Percentiles rank a stretch among this genome's conserved stretches.
These are phyloP conservation scores for Phytophthora colocasiae DNA, from an alignment of 352 stramenopile species.

Conservation along the genomic window DNA sequence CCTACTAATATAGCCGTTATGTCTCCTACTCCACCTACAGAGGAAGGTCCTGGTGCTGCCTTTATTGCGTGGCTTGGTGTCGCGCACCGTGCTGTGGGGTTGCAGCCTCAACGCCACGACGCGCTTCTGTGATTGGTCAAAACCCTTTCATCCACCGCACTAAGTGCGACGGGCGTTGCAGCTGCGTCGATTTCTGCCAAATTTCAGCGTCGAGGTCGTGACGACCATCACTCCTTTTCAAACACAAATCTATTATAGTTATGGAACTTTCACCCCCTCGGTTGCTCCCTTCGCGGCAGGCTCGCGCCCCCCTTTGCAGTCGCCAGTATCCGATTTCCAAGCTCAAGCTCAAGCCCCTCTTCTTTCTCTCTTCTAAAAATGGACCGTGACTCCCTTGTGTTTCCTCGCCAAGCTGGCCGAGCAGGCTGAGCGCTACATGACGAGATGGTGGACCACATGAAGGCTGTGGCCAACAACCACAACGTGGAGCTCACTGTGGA, in stretches of 20 bases:
- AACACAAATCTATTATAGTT: constrained; percentile 4
- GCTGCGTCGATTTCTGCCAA: constrained; percentile 34
- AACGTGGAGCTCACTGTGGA: constrained; percentile 98
- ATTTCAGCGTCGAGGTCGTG: constrained; percentile 21
- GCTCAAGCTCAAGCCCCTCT: constrained; percentile 42
- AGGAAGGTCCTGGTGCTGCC: constrained; percentile 15
- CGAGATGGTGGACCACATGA: constrained; percentile 98
- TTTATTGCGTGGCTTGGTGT: constrained; percentile 34
- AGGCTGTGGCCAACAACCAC: constrained; percentile 96
- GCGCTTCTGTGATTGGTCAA: constrained; percentile 21
- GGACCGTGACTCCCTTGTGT: constrained; percentile 82
- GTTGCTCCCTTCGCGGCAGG: not conserved
- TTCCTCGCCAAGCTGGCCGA: constrained; percentile 87
- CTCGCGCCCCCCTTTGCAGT: constrained; percentile 35
- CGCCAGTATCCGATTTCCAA: constrained; percentile 73
- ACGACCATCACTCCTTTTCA: constrained; percentile 26
- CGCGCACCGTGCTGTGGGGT: constrained; percentile 19
- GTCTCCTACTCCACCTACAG: not conserved
- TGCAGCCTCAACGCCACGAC: constrained; percentile 18
- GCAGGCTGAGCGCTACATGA: constrained; percentile 90
- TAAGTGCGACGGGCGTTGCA: constrained; percentile 40
- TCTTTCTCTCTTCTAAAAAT: constrained; percentile 33
- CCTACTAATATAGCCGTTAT: constrained; percentile 20
- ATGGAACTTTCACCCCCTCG: constrained; percentile 21
- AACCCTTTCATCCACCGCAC: not conserved